Conservation (phyloP, 78 protist genomes). For the Protostelium mycophagum region DNA sequence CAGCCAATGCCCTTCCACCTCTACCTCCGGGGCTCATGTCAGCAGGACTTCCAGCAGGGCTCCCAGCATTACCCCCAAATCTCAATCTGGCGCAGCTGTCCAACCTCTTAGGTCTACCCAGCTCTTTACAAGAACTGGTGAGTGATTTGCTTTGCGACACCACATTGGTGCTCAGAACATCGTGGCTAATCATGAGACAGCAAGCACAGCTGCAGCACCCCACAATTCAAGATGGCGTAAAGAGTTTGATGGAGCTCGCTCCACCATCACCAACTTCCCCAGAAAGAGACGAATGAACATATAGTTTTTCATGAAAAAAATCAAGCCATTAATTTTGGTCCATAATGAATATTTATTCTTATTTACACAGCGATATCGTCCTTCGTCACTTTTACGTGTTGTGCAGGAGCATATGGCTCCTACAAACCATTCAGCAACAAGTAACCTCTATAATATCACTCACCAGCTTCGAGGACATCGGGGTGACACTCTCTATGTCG, state of each 20-base stretch:
- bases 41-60: neutral
- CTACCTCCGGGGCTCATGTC: neutral
- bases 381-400: too few relatives aligned
- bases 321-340: too few relatives aligned
- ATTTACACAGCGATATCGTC: too few relatives aligned
- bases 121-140: neutral
- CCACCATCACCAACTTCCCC: neutral
- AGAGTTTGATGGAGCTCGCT: too few relatives aligned
- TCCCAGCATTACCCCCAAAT: neutral
- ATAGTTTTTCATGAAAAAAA: too few relatives aligned
- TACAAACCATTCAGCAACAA: too few relatives aligned
- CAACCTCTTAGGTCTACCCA: neutral
- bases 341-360: too few relatives aligned
- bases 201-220: neutral
- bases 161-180: neutral
- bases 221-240: too few relatives aligned
- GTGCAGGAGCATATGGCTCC: too few relatives aligned
- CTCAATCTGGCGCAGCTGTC: neutral
- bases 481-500: too few relatives aligned
- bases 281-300: neutral
- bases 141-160: neutral
- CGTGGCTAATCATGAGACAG: neutral
- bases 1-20: neutral
- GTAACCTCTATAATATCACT: too few relatives aligned
- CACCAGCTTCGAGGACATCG: too few relatives aligned